A percentile compares a stretch with the other conserved stretches of the same genome.
These are phyloP conservation scores for Ogataea parapolymorpha DNA, from an alignment of 805 yeast species.

Conservation along the genomic window DNA sequence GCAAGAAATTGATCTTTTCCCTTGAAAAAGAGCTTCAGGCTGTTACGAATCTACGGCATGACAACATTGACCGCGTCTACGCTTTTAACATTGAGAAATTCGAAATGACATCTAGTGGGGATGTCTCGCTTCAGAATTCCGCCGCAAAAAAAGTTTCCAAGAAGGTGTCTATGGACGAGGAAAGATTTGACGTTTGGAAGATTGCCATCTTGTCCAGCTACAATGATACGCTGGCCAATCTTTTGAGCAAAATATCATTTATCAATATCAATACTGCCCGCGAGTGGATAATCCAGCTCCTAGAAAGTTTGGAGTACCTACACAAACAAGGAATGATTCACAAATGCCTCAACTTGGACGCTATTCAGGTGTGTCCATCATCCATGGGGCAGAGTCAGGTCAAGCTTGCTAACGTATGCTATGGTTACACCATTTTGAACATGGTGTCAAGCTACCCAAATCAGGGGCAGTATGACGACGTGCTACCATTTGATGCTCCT, in stretches of 20 bases:
- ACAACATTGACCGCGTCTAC: constrained; percentile 59
- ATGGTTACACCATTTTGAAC: constrained; percentile 46
- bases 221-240: constrained; percentile 53
- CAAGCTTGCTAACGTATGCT: constrained; percentile 59
- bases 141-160: constrained; percentile 33
- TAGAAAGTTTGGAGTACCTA: constrained; percentile 79
- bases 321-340: constrained; percentile 87
- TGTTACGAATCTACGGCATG: constrained; percentile 55
- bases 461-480: constrained; percentile 20
- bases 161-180: constrained; percentile 22
- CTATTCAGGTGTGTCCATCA: constrained; percentile 51
- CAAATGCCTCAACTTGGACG: constrained; percentile 58
- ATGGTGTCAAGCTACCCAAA: constrained; percentile 35
- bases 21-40: constrained; percentile 75
- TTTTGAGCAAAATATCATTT: constrained; percentile 63
- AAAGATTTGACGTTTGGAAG: constrained; percentile 51
- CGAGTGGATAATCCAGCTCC: constrained; percentile 80
- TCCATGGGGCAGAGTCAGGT: constrained; percentile 55
- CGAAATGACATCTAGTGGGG: constrained; percentile 31
- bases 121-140: constrained; percentile 30
- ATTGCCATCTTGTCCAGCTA: constrained; percentile 67
- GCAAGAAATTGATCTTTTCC: constrained; percentile 67
- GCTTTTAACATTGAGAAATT: constrained; percentile 71
- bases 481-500: constrained; percentile 30
- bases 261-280: constrained; percentile 75